Base-by-base conservation (phyloP, 179 eudicot genomes). In the Spinacia oleracea region DNA sequence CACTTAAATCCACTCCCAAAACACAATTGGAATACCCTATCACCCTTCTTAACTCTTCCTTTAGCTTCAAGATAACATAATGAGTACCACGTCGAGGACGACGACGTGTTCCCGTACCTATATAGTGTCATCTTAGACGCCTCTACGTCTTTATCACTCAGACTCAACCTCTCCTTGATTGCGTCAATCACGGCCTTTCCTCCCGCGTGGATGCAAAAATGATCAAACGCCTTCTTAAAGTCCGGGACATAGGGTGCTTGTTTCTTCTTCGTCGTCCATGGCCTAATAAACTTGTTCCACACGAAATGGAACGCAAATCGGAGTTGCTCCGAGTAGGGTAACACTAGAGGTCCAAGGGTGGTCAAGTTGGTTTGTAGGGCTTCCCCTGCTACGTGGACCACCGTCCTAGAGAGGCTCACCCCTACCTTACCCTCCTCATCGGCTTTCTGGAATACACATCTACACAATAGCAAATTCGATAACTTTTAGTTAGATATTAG, bases 1-100 rank as follows among this genome's bases (percentile, higher is more conserved):
- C 91, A 89, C 69, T 87, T 88, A 71, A 88, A 88, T 3, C 91
- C 89, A 80, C 89, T 85, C 58, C 91, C 91, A 71, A 88, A 86
- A 35, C 87, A 83, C 38, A 87, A 32, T 43, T 89, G 91, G 69
- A 87, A 80, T 1, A 89, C 86, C 65, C 63, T 83, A 63, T 89
- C 88, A 16, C 88, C 89, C 78, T 78, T 85, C 83, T 79, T 82
- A 31, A 89, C 80, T 71, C 85, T 87, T 55, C 87, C 87, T 67
- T 89, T 89, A 0, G 91, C 89, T 77, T 89, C 91, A 53, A 82
- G 82, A 58, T 89, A 89, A 35, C 88, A 74, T 34, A 87, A 75
- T 6, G 89, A 84, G 58, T 88, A 85, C 89, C 89, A 88, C 2
- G 87, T 87, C 3, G 89, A 87, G n/a, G 91, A 88, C 0, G 89